Base-by-base conservation (phyloP, 495 filamentous ascomycete genomes). In the Xylaria castorea region DNA sequence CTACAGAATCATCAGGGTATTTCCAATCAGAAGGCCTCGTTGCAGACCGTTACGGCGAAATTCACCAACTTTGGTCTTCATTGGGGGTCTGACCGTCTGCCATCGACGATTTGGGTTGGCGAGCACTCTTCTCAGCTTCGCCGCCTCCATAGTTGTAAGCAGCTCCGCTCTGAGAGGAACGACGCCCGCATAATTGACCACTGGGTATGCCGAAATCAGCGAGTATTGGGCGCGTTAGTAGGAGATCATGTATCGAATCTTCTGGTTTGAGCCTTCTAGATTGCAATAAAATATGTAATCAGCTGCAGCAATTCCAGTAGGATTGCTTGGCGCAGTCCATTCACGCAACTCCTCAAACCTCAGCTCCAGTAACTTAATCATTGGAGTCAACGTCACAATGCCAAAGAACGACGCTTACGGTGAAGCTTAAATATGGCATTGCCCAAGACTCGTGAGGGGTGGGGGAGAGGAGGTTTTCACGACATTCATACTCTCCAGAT, bases 271-370 rank as follows among this genome's bases (percentile, higher is more conserved):
- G 32, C 68, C 38, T 30, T 71, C 68, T 71, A 65, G 69, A 65
- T 32, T 65, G 48, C 69, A 65, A 71, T 64, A 71, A 46, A 51
- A 70, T 42, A 70, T 70, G 68, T 58, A 70, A 51, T 50, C 38
- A 50, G 46, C 58, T 65, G 60, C 44, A 36, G 48, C n/a, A 30
- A 12, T 40, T 61, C 60, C 51, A 48, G 61, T 42, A 30, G 34
- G 57, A 44, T 55, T 44, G 36, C 36, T 55, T 50, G 46, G 48
- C 61, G 11, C 32, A 50, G 36, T 48, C 16, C 16, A 7, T 36
- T 65, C 38, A 36, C 65, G 69, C 60, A 55, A 16, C 46, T 64
- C 36, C 25, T 36, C 12, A 20, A n/a, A 57, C 9, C 20, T 65
- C 69, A 71, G 69, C 58, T 66, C 63, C 16, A 62, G 40, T 40